A percentile compares a stretch with the other conserved stretches of the same genome.
phyloP scores from a whole-genome alignment of 768 basidiomycete species.

The Tricholoma hemisulphureum region DNA sequence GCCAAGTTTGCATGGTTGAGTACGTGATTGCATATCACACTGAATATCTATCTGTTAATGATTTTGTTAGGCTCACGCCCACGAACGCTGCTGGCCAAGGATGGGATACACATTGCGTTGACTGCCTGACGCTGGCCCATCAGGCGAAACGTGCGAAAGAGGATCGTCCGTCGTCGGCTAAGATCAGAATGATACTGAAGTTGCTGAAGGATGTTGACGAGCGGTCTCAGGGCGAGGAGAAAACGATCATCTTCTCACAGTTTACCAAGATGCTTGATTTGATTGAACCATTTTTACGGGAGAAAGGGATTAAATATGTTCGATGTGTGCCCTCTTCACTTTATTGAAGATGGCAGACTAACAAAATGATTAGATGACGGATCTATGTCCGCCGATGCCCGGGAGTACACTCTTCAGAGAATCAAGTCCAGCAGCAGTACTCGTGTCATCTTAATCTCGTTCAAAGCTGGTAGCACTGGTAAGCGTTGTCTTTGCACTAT shows the following conservation, averaged over 20 bases:
- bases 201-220: slow-evolving; percentile 65
- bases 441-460: slow-evolving; percentile 88
- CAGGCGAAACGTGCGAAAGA: slow-evolving; percentile 46
- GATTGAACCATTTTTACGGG: slow-evolving; percentile 78
- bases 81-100: slow-evolving; percentile 38
- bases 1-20: slow-evolving; percentile 75
- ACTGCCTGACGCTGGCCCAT: slow-evolving; percentile 55
- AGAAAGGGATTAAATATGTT: slow-evolving; percentile 66
- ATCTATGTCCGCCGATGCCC: slow-evolving; percentile 72
- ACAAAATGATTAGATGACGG: slow-evolving; percentile 74
- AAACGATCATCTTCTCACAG: slow-evolving; percentile 96
- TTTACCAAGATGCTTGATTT: slow-evolving; percentile 87
- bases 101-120: slow-evolving; percentile 51
- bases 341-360: neutral
- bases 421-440: slow-evolving; percentile 61
- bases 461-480: slow-evolving; percentile 97
- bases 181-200: slow-evolving; percentile 80
- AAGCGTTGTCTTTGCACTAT: slow-evolving; percentile 18
- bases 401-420: slow-evolving; percentile 70
- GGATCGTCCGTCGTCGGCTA: slow-evolving; percentile 75
- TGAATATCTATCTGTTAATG: neutral
- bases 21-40: slow-evolving; percentile 35
- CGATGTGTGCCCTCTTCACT: slow-evolving; percentile 58
- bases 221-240: slow-evolving; percentile 62
- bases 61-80: slow-evolving; percentile 35